These are phyloP conservation scores for Fusarium burgessii DNA, from an alignment of 2,329 filamentous ascomycete species.

Conservation along the genomic window DNA sequence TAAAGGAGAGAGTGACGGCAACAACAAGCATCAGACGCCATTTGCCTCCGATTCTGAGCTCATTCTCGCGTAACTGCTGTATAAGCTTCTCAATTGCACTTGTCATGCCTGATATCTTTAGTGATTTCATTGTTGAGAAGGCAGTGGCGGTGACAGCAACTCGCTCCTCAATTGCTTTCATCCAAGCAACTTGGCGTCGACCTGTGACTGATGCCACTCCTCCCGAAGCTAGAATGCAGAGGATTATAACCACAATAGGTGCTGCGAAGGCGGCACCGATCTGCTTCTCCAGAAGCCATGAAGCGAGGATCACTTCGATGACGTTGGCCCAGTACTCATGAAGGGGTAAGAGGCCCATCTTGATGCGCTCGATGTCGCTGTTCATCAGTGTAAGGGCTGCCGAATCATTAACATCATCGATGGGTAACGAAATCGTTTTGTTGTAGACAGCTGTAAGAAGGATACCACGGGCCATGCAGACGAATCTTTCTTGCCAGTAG, in stretches of 20 bases:
- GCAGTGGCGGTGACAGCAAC: slow-evolving; percentile 41
- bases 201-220: slow-evolving; percentile 35
- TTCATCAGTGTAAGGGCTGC: slow-evolving; percentile 55
- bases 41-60: slow-evolving; percentile 39
- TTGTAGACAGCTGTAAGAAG: slow-evolving; percentile 49
- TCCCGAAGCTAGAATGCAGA: slow-evolving; percentile 37
- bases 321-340: slow-evolving; percentile 54
- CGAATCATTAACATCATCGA: slow-evolving; percentile 44
- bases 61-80: slow-evolving; percentile 40
- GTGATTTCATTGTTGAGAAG: slow-evolving; percentile 46
- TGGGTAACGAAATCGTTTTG: slow-evolving; percentile 44
- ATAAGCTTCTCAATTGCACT: slow-evolving; percentile 42
- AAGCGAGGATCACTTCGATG: slow-evolving; percentile 50
- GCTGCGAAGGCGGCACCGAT: slow-evolving; percentile 50
- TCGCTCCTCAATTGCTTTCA: slow-evolving; percentile 47
- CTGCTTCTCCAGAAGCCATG: slow-evolving; percentile 50
- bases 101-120: slow-evolving; percentile 49
- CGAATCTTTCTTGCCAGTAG: slow-evolving; percentile 48
- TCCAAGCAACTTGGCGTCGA: slow-evolving; percentile 47
- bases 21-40: slow-evolving; percentile 45
- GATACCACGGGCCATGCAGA: slow-evolving; percentile 48
- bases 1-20: slow-evolving; percentile 46
- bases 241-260: slow-evolving; percentile 47
- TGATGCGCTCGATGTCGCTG: slow-evolving; percentile 53
- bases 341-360: slow-evolving; percentile 45